Evolutionary conservation across 140 eudicot species (phyloP).

Genomic region (Ambrosia hybrid): DNA sequence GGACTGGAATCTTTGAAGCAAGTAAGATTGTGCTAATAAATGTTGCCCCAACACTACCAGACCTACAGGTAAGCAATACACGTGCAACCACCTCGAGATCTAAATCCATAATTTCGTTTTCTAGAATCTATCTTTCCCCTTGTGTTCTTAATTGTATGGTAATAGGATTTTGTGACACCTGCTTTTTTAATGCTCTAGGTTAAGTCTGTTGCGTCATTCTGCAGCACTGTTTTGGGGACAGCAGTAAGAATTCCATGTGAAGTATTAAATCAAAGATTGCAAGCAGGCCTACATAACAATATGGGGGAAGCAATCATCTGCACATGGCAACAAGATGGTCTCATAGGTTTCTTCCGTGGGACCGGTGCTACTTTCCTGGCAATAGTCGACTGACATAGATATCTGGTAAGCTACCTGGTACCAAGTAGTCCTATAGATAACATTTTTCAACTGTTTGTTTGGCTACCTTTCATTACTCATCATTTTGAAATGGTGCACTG

Average conservation of each 20-base stretch:
- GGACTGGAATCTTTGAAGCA: constrained; percentile 96
- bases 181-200: constrained; percentile 43
- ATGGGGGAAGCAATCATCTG: constrained; percentile 80
- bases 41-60: constrained; percentile 85
- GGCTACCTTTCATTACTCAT: too few species aligned
- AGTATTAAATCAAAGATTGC: constrained; percentile 87
- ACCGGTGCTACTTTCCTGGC: constrained; percentile 83
- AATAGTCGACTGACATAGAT: too few species aligned
- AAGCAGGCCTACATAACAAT: constrained; percentile 81
- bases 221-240: constrained; percentile 86
- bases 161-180: neutral
- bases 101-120: neutral
- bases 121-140: neutral
- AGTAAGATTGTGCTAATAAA: constrained; percentile 72
- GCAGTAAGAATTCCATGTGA: constrained; percentile 92
- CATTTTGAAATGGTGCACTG: too few species aligned
- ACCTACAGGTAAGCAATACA: constrained; percentile 61
- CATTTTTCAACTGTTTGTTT: too few species aligned
- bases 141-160: constrained; percentile 1
- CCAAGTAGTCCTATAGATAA: too few species aligned
- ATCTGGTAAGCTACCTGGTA: too few species aligned
- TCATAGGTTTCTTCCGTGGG: constrained; percentile 89
- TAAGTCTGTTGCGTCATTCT: constrained; percentile 82
- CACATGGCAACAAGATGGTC: constrained; percentile 96
- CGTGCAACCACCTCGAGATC: constrained; percentile 8